Percentiles rank a stretch among this genome's conserved stretches.
These are phyloP conservation scores for Populus ilicifolia DNA, from an alignment of 345 rosid species.

Conservation along the genomic window DNA sequence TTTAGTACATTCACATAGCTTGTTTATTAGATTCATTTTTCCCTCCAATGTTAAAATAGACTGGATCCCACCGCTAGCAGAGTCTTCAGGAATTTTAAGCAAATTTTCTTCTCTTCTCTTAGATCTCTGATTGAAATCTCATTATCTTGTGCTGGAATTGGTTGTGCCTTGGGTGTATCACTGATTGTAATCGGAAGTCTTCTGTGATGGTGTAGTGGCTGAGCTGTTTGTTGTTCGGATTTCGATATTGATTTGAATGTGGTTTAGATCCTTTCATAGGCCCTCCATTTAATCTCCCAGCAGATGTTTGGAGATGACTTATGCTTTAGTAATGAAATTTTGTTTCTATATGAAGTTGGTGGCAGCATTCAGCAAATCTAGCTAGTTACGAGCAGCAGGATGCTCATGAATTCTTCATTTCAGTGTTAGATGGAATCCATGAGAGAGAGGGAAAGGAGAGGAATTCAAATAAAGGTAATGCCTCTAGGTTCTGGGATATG, in stretches of 20 bases:
- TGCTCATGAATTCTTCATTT: slow-evolving; percentile 35
- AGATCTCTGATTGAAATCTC: not conserved
- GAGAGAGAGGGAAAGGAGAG: slow-evolving; percentile 19
- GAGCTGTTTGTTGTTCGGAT: not conserved
- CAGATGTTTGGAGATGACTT: slow-evolving; percentile 12
- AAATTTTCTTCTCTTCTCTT: not conserved
- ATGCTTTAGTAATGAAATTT: slow-evolving; percentile 14
- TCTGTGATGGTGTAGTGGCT: slow-evolving; percentile 1
- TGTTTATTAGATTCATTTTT: slow-evolving; percentile 1
- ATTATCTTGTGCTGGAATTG: slow-evolving; percentile 5
- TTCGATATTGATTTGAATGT: not conserved
- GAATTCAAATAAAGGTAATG: slow-evolving; percentile 17
- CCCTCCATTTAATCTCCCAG: not conserved
- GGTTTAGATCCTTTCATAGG: slow-evolving; percentile 7
- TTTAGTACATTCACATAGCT: not conserved
- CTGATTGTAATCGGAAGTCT: not conserved
- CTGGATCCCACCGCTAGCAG: not conserved
- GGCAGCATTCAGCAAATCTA: slow-evolving; percentile 32
- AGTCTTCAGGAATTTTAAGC: not conserved
- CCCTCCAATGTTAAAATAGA: not conserved
- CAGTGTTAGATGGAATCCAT: slow-evolving; percentile 26
- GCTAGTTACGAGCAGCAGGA: slow-evolving; percentile 33
- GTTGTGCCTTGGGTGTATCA: not conserved
- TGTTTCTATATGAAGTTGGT: slow-evolving; percentile 32
- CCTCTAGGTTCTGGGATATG: not conserved